Percentiles rank a stretch among this genome's conserved stretches.
These are phyloP conservation scores for Bryum argenteum DNA, from an alignment of 225 moss, liverwort and hornwort genomes.

Conservation along the genomic window DNA sequence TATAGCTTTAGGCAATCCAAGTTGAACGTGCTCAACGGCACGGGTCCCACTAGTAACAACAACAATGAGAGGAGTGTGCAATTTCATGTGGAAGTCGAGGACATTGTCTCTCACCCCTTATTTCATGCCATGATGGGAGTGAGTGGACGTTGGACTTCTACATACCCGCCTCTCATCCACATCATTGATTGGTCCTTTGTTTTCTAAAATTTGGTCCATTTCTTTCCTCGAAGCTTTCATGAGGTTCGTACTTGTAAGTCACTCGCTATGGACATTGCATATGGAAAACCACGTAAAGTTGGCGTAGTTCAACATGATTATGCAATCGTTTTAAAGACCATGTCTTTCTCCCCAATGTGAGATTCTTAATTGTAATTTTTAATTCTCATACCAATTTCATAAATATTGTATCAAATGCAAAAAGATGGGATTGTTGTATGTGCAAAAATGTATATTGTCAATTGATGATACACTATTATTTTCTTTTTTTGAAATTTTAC, in stretches of 20 bases:
- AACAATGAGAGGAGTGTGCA: background rate
- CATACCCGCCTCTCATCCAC: background rate
- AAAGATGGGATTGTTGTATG: too few relatives aligned
- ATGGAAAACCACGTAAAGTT: constrained; percentile 3
- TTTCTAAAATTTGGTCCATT: background rate
- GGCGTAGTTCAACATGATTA: background rate
- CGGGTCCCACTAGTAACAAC: too few relatives aligned
- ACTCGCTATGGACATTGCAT: background rate
- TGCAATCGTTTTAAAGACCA: background rate
- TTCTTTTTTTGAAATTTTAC: too few relatives aligned
- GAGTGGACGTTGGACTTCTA: constrained; percentile 33
- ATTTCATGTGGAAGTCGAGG: background rate
- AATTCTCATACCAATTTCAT: too few relatives aligned
- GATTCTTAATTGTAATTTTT: too few relatives aligned
- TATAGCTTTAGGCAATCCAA: too few relatives aligned
- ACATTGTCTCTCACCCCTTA: constrained; percentile 24
- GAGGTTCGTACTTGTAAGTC: background rate
- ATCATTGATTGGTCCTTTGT: constrained; percentile 12
- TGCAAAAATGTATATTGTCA: too few relatives aligned
- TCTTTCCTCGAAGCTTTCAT: constrained; percentile 1
- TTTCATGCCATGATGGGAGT: constrained; percentile 42
- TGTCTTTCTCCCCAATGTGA: too few relatives aligned
- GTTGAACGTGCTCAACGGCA: too few relatives aligned
- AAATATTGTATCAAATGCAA: too few relatives aligned
- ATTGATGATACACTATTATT: too few relatives aligned